phyloP scores from a whole-genome alignment of 345 rosid species.

The Theobroma cacao region DNA sequence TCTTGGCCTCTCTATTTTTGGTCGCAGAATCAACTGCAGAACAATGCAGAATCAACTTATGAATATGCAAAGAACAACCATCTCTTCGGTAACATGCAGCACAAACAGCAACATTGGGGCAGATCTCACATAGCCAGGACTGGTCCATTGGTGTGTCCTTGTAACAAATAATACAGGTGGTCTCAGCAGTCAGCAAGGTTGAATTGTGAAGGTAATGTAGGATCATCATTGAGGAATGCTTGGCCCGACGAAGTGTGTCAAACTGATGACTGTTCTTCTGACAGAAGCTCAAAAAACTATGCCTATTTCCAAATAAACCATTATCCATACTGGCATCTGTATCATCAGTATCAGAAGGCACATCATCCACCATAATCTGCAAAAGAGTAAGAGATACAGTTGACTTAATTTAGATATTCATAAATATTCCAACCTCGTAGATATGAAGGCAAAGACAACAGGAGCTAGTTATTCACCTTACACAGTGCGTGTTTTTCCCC shows the following conservation, averaged over 20 bases:
- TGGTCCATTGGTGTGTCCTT: constrained; percentile 26
- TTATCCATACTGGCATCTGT: constrained; percentile 36
- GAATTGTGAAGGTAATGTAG: constrained; percentile 49
- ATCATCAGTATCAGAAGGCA: constrained; percentile 46
- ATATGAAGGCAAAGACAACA: neutral
- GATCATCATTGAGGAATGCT: constrained; percentile 79
- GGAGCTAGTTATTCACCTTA: constrained; percentile 36
- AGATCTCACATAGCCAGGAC: constrained; percentile 35
- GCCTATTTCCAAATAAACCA: constrained; percentile 50
- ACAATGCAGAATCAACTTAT: constrained; percentile 23
- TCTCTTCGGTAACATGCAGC: constrained; percentile 33
- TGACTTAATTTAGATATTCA: neutral
- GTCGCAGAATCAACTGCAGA: constrained; percentile 9
- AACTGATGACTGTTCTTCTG: constrained; percentile 53
- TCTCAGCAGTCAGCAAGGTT: constrained; percentile 1
- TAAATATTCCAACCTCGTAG: constrained; percentile 1
- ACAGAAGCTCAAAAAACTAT: constrained; percentile 51
- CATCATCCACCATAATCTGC: constrained; percentile 45
- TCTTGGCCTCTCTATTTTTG: neutral
- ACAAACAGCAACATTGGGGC: constrained; percentile 35
- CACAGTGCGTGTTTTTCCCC: constrained; percentile 49
- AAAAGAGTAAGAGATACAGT: neutral
- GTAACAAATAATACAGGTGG: constrained; percentile 38
- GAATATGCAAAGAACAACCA: constrained; percentile 21
- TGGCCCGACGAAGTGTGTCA: constrained; percentile 66